Evolutionary conservation across 108 stramenopile genomes (phyloP).

Genomic region (Craspedostauros australis): DNA sequence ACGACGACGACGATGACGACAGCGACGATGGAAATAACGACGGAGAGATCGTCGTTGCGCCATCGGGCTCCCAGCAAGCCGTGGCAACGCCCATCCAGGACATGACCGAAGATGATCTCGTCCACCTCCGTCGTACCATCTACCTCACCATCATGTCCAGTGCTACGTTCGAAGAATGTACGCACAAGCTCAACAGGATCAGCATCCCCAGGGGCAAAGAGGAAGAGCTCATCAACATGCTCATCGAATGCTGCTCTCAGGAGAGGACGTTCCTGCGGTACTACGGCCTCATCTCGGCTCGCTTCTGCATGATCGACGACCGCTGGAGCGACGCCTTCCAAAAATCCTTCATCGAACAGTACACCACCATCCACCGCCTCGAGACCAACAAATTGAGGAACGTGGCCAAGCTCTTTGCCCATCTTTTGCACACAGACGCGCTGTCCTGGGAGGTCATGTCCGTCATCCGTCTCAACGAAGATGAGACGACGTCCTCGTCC

Average conservation of each 20-base stretch:
- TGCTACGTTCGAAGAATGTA: slow-evolving; percentile 96
- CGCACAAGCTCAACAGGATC: slow-evolving; percentile 96
- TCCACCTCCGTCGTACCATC: slow-evolving; percentile 95
- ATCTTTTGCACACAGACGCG: slow-evolving; percentile 94
- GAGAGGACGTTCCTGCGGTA: slow-evolving; percentile 94
- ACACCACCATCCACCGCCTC: slow-evolving; percentile 91
- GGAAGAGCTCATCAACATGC: slow-evolving; percentile 90
- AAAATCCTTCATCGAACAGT: slow-evolving; percentile 78
- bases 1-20: slow-evolving; percentile 45
- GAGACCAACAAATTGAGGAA: slow-evolving; percentile 99
- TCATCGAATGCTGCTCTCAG: slow-evolving; percentile 98
- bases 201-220: slow-evolving; percentile 86
- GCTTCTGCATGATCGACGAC: slow-evolving; percentile 89
- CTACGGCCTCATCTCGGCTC: slow-evolving; percentile 91
- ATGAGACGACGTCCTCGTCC: slow-evolving; percentile 93
- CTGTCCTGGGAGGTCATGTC: slow-evolving; percentile 94
- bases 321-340: slow-evolving; percentile 89
- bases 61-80: slow-evolving; percentile 7
- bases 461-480: slow-evolving; percentile 89
- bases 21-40: slow-evolving; percentile 20
- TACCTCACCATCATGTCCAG: slow-evolving; percentile 99
- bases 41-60: neutral
- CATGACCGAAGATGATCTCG: slow-evolving; percentile 87
- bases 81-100: slow-evolving; percentile 46
- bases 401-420: slow-evolving; percentile 98